Base-by-base conservation (phyloP, 352 stramenopile genomes). In the Globisporangium polare region DNA sequence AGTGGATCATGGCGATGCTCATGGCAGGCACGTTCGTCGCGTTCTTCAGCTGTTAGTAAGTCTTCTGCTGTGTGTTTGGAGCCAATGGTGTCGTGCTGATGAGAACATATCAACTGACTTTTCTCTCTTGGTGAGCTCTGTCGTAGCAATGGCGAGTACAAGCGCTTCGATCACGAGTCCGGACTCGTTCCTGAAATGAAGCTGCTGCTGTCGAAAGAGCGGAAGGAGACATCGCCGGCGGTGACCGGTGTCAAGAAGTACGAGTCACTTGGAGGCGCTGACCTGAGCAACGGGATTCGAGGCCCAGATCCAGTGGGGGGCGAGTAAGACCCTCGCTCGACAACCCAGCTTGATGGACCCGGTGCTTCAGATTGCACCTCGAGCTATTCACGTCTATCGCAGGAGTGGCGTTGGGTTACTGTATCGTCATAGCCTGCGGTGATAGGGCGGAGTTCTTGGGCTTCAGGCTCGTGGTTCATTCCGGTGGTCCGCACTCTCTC, bases 1-100 rank as follows among this genome's bases (percentile, higher is more conserved):
- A 89, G 63, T 79, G 71, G 72, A 53, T 82, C 24, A 80, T 88
- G 65, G 69, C 74, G 10, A 53, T 77, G 24, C 58, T 86, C 55
- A 66, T 80, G 2, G 46, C 69, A 5, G 1, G 72, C 26, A 84
- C 78, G 7, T 75, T 77, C 31, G 29, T 86, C 29, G 31, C 77
- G 8, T 85, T 90, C 62, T 80, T 68, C 61, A 78, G 54, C 42
- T 61, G 52, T 42, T 61, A 53, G 55, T 61, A 24, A 31, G 55
- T 66, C 12, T 17, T n/a, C n/a, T n/a, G n/a, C 35, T 27, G 8
- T 49, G 42, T 15, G 10, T 20, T 9, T 13, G 29, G 20, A 12
- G 4, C 4, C 13, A 31, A 9, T 37, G 1, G 5, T 51, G 26
- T 35, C 18, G 8, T 20, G 33, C n/a, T 45, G 51, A 33, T 22